These are phyloP conservation scores for Acacia crassicarpa DNA, from an alignment of 306 rosid species.

Conservation along the genomic window DNA sequence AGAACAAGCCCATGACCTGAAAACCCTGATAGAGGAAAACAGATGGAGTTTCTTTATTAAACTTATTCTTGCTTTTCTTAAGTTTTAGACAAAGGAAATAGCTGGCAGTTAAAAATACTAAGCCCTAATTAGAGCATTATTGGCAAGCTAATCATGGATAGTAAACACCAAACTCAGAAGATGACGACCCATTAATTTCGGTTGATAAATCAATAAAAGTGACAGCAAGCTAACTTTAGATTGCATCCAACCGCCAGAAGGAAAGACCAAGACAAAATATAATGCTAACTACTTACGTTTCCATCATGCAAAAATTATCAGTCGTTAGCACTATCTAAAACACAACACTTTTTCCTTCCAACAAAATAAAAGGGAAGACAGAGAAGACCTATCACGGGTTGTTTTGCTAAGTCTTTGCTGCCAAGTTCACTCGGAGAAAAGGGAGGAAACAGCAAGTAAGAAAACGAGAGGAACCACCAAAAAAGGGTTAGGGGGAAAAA, in stretches of 20 bases:
- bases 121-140: constrained; percentile 32
- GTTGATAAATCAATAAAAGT: constrained; percentile 39
- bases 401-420: constrained; percentile 44
- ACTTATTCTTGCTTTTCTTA: constrained; percentile 33
- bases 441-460: not conserved
- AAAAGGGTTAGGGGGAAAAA: not conserved
- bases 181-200: constrained; percentile 31
- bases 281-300: constrained; percentile 37
- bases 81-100: constrained; percentile 37
- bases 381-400: constrained; percentile 25
- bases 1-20: constrained; percentile 28
- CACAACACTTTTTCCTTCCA: constrained; percentile 16
- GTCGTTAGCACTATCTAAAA: not conserved
- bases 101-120: constrained; percentile 43
- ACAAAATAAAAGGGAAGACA: constrained; percentile 20
- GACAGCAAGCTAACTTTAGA: constrained; percentile 49
- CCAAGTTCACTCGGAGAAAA: constrained; percentile 34
- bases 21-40: constrained; percentile 30
- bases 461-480: constrained; percentile 6
- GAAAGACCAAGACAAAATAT: constrained; percentile 31
- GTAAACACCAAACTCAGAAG: constrained; percentile 42
- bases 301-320: not conserved
- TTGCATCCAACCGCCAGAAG: constrained; percentile 40
- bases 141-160: constrained; percentile 44
- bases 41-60: constrained; percentile 18